phyloP scores from a whole-genome alignment of 139 green algal species.

The Chlamydomonas schloesseri region DNA sequence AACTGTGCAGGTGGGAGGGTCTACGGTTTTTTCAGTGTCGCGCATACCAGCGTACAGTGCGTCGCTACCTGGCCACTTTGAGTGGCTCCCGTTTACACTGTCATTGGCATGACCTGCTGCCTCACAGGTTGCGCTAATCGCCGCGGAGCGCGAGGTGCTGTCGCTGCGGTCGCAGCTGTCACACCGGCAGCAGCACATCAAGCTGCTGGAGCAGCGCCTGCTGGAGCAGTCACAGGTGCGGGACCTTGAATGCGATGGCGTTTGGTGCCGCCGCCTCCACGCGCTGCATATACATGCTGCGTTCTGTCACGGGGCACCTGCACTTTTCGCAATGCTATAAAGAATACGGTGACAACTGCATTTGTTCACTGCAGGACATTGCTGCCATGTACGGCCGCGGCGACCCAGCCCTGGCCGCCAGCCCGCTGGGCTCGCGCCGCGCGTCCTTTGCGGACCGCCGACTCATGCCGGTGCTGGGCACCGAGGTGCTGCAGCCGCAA shows the following conservation, averaged over 20 bases:
- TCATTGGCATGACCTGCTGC: background rate
- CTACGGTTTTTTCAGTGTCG: too few species aligned
- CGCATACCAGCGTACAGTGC: too few species aligned
- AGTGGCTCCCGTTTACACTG: background rate
- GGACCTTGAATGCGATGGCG: too few species aligned
- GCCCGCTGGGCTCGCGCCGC: slow-evolving; percentile 7
- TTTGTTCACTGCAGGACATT: slow-evolving; percentile 2
- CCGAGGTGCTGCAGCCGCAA: slow-evolving; percentile 25
- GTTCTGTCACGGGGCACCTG: too few species aligned
- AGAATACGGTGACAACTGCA: background rate
- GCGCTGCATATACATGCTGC: too few species aligned
- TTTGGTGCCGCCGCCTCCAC: too few species aligned
- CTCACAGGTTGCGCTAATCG: slow-evolving; percentile 22
- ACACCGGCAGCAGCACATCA: slow-evolving; percentile 44
- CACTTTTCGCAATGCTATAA: too few species aligned
- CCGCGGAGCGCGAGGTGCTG: slow-evolving; percentile 32
- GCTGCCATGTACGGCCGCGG: slow-evolving; percentile 34
- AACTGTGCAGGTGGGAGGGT: slow-evolving; percentile 12
- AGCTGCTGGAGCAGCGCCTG: slow-evolving; percentile 41
- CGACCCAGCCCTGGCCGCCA: slow-evolving; percentile 1
- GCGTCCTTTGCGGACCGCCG: background rate
- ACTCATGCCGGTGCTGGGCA: background rate
- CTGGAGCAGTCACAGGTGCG: slow-evolving; percentile 37
- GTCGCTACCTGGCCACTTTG: too few species aligned
- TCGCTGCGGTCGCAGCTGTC: slow-evolving; percentile 43